A percentile compares a stretch with the other conserved stretches of the same genome.
Evolutionary conservation across 2,329 filamentous ascomycete species (phyloP).

Genomic region (Fusarium sp.): DNA sequence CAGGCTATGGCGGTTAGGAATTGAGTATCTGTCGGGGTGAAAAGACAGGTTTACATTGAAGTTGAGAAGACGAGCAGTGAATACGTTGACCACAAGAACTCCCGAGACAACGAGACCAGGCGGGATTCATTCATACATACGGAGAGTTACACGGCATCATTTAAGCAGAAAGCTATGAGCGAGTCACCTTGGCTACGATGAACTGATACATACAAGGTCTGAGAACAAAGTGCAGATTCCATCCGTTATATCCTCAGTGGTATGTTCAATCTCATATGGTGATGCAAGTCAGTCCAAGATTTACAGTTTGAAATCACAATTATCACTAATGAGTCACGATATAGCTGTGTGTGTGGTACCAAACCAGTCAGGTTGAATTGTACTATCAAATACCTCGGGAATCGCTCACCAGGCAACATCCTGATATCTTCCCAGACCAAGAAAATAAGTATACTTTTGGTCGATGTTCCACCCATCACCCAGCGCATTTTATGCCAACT

Average conservation of each 20-base stretch:
- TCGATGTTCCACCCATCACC: constrained; percentile 9
- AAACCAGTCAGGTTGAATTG: constrained; percentile 21
- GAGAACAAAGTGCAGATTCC: not conserved
- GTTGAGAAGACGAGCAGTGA: no score
- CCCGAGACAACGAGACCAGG: no score
- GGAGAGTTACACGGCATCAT: not conserved
- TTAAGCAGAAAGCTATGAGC: not conserved
- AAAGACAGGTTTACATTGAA: no score
- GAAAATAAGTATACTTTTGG: constrained; percentile 37
- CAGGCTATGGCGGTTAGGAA: no score
- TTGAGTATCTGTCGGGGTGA: no score
- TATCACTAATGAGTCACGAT: not conserved
- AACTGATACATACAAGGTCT: not conserved
- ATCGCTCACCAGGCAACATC: constrained; percentile 12
- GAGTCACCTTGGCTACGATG: not conserved
- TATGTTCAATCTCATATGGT: not conserved
- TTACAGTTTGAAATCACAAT: not conserved
- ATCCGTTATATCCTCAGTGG: not conserved
- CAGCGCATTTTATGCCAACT: constrained; percentile 27
- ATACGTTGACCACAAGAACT: no score
- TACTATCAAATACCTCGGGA: constrained; percentile 23
- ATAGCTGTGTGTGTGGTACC: not conserved
- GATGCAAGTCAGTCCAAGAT: not conserved
- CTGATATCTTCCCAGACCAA: constrained; percentile 20
- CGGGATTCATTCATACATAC: not conserved